Base-by-base conservation (phyloP, 2,329 filamentous ascomycete genomes). In the Calycina herbarum region DNA sequence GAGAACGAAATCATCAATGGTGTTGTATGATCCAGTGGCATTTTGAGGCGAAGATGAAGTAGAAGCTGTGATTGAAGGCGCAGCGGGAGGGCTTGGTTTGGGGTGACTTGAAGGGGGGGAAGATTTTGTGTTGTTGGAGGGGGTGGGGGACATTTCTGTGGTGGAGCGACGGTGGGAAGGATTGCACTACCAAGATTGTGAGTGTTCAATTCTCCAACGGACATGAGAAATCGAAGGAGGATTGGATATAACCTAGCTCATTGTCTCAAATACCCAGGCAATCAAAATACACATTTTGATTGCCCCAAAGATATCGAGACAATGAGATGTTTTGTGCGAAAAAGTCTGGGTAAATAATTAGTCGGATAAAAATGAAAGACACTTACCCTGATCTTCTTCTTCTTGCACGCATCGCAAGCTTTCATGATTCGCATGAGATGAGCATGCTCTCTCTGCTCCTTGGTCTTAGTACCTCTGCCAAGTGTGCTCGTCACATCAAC, bases 381-480 rank as follows among this genome's bases (percentile, higher is more conserved):
- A 69, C 72, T 67, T 62, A 74, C 73, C 65, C 85, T 82, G 51
- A 85, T 81, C 82, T 89, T 89, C 82, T 88, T 89, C 74, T 79
- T 81, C 67, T 81, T 79, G 79, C 87, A 89, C 67, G 80, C 79
- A 56, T 87, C 84, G 74, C 87, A 89, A n/a, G 87, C 87, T 78
- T 88, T 88, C 75, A 89, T 85, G 73, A 87, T 86, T 66, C 87
- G 81, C 85, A 89, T 89, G 58, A 89, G 77, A 70, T 88, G 86
- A 5, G 87, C 87, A 73, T 89, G 87, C 62, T 89, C 86, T 40
- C 87, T 82, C 79, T 89, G 86, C 79, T 89, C 86, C 80, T 87
- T 87, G 62, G 87, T 87, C 79, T 89, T 89, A 75, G 83, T 86
- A 40, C 86, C 86, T 48, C 86, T 82, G 17, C 85, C 86, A 15